Conservation (phyloP, 164 flowering plant genomes). For the Magnolia sinica region DNA sequence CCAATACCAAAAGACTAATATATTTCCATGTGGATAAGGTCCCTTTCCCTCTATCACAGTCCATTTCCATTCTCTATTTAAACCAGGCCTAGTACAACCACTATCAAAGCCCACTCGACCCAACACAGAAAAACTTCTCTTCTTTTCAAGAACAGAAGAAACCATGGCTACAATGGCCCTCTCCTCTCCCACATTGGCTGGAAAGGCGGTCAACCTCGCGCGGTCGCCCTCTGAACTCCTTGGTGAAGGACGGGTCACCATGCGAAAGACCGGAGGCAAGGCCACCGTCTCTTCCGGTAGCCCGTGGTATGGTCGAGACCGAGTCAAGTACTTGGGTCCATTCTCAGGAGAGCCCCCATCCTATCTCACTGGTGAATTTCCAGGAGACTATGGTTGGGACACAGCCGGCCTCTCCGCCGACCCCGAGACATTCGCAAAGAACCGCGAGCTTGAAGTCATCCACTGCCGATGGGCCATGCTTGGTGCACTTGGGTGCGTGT, state of each 20-base stretch:
- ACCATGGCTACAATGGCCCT: slow-evolving; percentile 18
- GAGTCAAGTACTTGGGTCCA: slow-evolving; percentile 17
- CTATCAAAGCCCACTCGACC: neutral
- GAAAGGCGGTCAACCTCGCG: slow-evolving; percentile 8
- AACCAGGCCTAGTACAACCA: neutral
- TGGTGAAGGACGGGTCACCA: slow-evolving; percentile 8
- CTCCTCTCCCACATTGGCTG: slow-evolving; percentile 17
- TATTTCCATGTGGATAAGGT: neutral
- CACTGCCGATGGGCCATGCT: slow-evolving; percentile 15
- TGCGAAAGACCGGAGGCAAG: slow-evolving; percentile 10
- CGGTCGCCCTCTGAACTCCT: slow-evolving; percentile 3
- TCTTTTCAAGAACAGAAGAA: neutral
- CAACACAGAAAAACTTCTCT: neutral
- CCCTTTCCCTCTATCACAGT: neutral
- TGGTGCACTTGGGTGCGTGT: slow-evolving; percentile 7
- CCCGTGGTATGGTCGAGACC: slow-evolving; percentile 10
- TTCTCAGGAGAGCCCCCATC: slow-evolving; percentile 17
- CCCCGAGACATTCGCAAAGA: slow-evolving; percentile 13
- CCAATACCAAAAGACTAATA: neutral
- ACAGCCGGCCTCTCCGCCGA: slow-evolving; percentile 5
- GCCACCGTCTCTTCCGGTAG: slow-evolving; percentile 11
- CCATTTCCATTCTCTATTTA: neutral
- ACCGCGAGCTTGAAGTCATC: slow-evolving; percentile 12
- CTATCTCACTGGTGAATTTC: slow-evolving; percentile 16
- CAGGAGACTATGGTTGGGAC: slow-evolving; percentile 10